Percentiles rank a stretch among this genome's conserved stretches.
Conservation (phyloP, 1,284 basidiomycete species). For the Cryptococcus floricola region DNA sequence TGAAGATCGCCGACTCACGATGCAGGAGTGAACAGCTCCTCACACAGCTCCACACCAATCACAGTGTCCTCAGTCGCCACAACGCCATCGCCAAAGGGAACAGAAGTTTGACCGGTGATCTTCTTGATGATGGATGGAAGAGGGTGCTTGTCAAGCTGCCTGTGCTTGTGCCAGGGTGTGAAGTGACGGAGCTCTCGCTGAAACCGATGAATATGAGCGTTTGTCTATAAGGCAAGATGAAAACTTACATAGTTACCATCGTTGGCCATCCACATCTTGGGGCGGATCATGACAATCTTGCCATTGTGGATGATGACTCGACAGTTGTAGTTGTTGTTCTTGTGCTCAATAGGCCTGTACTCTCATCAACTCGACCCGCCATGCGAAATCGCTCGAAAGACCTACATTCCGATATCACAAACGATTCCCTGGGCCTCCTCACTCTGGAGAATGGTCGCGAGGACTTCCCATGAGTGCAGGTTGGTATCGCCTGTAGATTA, state of each 20-base stretch:
- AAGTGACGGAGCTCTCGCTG: constrained; percentile 88
- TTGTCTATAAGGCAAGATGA: background rate
- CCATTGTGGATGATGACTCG: constrained; percentile 81
- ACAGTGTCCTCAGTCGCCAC: constrained; percentile 91
- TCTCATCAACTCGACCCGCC: constrained; percentile 11
- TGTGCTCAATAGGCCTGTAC: constrained; percentile 85
- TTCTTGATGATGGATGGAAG: constrained; percentile 80
- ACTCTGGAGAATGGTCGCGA: constrained; percentile 77
- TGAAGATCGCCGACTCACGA: constrained; percentile 57
- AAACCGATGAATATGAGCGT: background rate
- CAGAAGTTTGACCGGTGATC: constrained; percentile 84
- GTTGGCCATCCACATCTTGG: constrained; percentile 99
- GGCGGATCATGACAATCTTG: constrained; percentile 86
- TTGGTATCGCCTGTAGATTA: constrained; percentile 71
- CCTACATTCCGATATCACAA: constrained; percentile 91
- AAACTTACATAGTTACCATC: constrained; percentile 79
- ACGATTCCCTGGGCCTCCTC: constrained; percentile 73
- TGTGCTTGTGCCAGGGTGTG: constrained; percentile 88
- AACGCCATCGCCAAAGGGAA: constrained; percentile 93
- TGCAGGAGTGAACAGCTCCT: constrained; percentile 93
- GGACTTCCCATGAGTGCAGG: constrained; percentile 93
- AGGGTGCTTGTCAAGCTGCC: constrained; percentile 81
- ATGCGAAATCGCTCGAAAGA: constrained; percentile 10
- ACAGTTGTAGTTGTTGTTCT: constrained; percentile 97
- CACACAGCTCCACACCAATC: constrained; percentile 92